phyloP scores from a whole-genome alignment of 345 rosid genomes.

The Excoecaria cochinchinensis region DNA sequence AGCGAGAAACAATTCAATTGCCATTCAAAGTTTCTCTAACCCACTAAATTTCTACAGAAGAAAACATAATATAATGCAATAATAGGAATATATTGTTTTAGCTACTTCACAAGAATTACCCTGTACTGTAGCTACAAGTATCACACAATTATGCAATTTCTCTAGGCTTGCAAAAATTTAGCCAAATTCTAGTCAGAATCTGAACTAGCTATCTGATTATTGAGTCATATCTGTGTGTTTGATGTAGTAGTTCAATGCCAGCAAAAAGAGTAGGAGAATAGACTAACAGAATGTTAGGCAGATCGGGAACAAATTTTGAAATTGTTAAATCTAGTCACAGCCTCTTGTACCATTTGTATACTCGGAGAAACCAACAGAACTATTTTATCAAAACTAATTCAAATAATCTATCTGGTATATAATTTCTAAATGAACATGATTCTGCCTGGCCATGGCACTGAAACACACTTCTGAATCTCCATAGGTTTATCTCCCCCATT shows the following conservation, averaged over 20 bases:
- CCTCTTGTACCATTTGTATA: no score
- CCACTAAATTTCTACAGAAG: neutral
- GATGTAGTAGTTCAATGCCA: neutral
- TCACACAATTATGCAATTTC: no score
- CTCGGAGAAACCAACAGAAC: neutral
- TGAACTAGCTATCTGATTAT: neutral
- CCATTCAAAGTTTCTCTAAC: neutral
- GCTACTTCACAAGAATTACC: no score
- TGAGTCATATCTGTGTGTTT: neutral
- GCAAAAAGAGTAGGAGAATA: no score
- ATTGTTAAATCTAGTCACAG: neutral
- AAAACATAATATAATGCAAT: neutral
- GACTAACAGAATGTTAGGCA: neutral
- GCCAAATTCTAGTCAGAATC: no score
- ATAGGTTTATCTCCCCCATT: no score
- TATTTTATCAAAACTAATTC: neutral
- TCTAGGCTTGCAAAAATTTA: no score
- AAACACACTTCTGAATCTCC: slow-evolving; percentile 8
- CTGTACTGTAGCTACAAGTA: no score
- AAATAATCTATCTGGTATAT: neutral
- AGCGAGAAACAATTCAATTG: slow-evolving; percentile 26
- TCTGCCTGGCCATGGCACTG: neutral
- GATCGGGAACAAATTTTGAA: neutral
- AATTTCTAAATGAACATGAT: slow-evolving; percentile 44
- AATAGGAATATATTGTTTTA: neutral